Evolutionary conservation across 139 green algal species (phyloP).

Genomic region (Yamagishiella unicocca): DNA sequence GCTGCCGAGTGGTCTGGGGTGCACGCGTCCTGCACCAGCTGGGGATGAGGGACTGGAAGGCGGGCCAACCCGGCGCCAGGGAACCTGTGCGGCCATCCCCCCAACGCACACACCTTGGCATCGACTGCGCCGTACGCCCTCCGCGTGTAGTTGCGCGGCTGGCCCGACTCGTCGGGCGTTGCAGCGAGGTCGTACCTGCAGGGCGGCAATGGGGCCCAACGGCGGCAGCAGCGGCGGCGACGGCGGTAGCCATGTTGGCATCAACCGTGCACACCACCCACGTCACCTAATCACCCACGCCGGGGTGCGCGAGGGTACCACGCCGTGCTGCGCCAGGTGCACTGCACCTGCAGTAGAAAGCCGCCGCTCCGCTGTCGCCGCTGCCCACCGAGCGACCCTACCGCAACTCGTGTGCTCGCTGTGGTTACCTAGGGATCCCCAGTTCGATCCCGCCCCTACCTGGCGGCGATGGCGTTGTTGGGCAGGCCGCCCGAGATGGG

Average conservation of each 20-base stretch:
- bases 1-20: background rate
- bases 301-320: too few relatives aligned
- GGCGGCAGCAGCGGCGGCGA: background rate
- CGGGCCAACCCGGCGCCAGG: background rate
- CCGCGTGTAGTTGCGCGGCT: slow-evolving; percentile 43
- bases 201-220: background rate
- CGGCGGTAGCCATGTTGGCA: background rate
- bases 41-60: too few relatives aligned
- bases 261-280: background rate
- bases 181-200: slow-evolving; percentile 41
- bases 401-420: too few relatives aligned
- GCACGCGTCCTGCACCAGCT: background rate
- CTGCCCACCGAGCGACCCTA: too few relatives aligned
- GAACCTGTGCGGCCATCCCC: background rate
- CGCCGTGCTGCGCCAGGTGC: too few relatives aligned
- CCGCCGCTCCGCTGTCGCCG: too few relatives aligned
- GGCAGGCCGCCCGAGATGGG: slow-evolving; percentile 38
- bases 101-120: slow-evolving; percentile 42
- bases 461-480: slow-evolving; percentile 51
- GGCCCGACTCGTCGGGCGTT: background rate
- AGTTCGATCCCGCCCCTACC: background rate
- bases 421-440: background rate
- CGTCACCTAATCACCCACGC: background rate
- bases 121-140: slow-evolving; percentile 57
- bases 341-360: too few relatives aligned